Base-by-base conservation (phyloP, 345 rosid genomes). In the Sisymbrium altissimum region DNA sequence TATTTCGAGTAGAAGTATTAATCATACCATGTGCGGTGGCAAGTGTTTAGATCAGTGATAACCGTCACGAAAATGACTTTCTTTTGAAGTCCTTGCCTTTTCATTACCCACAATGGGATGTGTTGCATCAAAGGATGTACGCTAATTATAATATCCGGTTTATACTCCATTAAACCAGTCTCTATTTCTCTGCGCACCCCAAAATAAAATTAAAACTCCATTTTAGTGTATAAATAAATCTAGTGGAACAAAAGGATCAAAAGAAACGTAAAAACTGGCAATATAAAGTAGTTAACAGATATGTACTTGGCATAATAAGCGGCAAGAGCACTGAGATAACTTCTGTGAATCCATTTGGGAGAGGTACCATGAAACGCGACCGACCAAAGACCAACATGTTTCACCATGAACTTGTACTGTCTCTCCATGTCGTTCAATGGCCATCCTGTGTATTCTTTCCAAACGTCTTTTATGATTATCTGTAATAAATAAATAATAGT, bases 51-150 rank as follows among this genome's bases (percentile, higher is more conserved):
- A 73, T 94, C 98, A 11, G 98, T 94, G 59, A 91, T 94, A 65
- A 94, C 96, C 2, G 98, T 94, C 6, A 83, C 96, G 46, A 94
- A 94, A 64, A 91, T 56, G 19, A 94, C 98, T 88, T 89, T 94
- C 86, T 87, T 89, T 48, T 91, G 95, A 45, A 91, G 86, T 44
- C 93, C 88, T 81, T 94, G 90, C 93, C 97, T 85, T 84, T 89
- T 94, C 30, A 94, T 91, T 79, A 91, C 97, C 92, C 90, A 85
- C 64, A 89, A 73, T 64, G 98, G 96, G 50, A 94, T 94, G 73
- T 94, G 98, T 75, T 94, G 98, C 98, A 94, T 94, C 81, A 94
- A 17, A 13, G 98, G 98, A 66, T 94, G 98, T 6, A 94, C 98
- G 30, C 98, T 94, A 63, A 94, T 91, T 64, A 94, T 94, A 48